Conservation (phyloP, 2,329 filamentous ascomycete genomes). For the Parascedosporium putredinis region DNA sequence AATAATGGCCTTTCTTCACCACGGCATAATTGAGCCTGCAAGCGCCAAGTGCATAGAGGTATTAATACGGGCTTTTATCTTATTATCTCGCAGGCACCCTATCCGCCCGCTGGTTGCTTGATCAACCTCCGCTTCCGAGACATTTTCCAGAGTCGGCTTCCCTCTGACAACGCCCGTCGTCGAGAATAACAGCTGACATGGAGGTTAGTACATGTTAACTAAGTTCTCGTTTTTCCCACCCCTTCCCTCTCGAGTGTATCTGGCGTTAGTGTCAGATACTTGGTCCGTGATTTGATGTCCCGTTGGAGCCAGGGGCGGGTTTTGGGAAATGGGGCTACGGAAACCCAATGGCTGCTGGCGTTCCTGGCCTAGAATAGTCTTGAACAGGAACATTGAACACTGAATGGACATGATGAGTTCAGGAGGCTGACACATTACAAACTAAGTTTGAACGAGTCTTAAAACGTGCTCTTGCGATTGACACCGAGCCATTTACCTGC, state of each 20-base stretch:
- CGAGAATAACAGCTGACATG: no score
- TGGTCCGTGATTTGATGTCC: no score
- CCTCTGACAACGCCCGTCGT: neutral
- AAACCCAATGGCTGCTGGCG: no score
- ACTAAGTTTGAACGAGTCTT: neutral
- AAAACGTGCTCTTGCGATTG: neutral
- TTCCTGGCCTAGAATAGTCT: neutral
- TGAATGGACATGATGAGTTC: neutral
- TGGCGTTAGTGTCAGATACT: neutral
- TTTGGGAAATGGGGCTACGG: no score
- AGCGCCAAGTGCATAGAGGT: no score
- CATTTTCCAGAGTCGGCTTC: neutral
- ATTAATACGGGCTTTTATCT: no score
- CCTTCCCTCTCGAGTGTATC: no score
- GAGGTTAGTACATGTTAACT: neutral
- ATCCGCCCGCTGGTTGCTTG: neutral
- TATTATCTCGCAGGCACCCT: no score
- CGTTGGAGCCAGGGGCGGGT: no score
- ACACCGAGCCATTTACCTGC: neutral
- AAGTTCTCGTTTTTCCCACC: no score
- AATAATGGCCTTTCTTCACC: no score
- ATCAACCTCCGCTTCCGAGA: conserved; percentile 1
- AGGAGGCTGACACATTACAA: neutral
- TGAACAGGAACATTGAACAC: neutral
- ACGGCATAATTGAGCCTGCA: no score